Base-by-base conservation (phyloP, 2,329 filamentous ascomycete species). In the Simplicillium aogashimaense region DNA sequence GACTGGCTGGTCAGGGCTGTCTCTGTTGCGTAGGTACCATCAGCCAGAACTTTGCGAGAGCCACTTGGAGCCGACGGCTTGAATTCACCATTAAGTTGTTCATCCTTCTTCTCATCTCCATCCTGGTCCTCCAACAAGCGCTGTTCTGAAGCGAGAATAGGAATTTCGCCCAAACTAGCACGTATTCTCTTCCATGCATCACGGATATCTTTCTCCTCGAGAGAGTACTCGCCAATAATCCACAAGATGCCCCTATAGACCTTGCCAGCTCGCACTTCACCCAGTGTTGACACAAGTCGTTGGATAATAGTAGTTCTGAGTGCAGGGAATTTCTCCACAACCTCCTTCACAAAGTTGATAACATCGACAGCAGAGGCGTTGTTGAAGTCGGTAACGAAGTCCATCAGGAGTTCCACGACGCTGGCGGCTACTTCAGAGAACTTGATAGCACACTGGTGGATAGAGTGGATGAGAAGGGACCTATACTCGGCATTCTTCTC, bases 301-400 rank as follows among this genome's bases (percentile, higher is more conserved):
- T 84, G 79, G 7, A 97, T 83, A 50, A 98, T 97, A 1, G 86
- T 84, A 29, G 81, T 78, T 45, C 92, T 81, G 43, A 98, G 74
- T 52, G 86, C 81, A 7, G 92, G 92, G 69, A 97, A 98, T 56
- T 94, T 95, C 66, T 98, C 92, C 7, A 97, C 90, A 3, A 98
- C 92, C 60, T 98, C 92, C 66, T 98, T 98, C 47, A 98, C 89
- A 57, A 98, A 98, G 41, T 87, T 89, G 56, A 98, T 97, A 40
- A 98, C 90, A 61, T 98, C 92, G 25, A 98, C 86, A 1, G 92
- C 92, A 2, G 90, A 95, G 35, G 86, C 84, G 56, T 94, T 95
- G 70, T 94, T 97, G 61, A 97, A 95, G 61, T 98, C 92, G 38
- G 86, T 87, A 55, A 98, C 95, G 59, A 97, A 97, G 63, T 98